Conservation (phyloP, 2,329 filamentous ascomycete species). For the Venturia effusa region DNA sequence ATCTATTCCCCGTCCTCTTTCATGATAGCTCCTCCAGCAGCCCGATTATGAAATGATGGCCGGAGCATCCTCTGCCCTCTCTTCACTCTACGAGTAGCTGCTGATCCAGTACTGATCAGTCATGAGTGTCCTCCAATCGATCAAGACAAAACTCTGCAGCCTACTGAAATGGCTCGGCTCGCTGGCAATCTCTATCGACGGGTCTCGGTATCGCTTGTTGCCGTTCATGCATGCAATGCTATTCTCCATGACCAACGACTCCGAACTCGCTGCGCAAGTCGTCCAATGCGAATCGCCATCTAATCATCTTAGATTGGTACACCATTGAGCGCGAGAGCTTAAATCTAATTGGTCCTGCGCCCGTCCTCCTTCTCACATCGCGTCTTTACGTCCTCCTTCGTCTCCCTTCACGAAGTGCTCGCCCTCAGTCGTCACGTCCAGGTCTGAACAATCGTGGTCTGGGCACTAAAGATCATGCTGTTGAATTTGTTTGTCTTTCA, state of each 20-base stretch:
- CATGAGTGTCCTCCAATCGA: not conserved
- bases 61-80: not conserved
- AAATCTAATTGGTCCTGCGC: no score
- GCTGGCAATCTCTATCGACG: not conserved
- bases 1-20: not conserved
- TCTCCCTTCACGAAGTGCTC: no score
- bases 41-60: not conserved
- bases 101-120: not conserved
- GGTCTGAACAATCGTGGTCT: no score
- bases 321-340: no score
- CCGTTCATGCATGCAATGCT: not conserved
- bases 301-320: no score
- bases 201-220: not conserved
- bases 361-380: no score
- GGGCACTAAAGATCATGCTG: no score
- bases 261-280: not conserved
- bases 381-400: no score
- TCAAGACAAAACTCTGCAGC: not conserved
- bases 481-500: no score
- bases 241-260: not conserved
- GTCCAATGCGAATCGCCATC: not conserved
- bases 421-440: no score
- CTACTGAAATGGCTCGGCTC: not conserved
- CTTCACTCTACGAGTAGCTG: constrained; percentile 1
- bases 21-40: no score